Conservation (phyloP, 2,329 filamentous ascomycete genomes). For the Hymenoscyphus scutula region DNA sequence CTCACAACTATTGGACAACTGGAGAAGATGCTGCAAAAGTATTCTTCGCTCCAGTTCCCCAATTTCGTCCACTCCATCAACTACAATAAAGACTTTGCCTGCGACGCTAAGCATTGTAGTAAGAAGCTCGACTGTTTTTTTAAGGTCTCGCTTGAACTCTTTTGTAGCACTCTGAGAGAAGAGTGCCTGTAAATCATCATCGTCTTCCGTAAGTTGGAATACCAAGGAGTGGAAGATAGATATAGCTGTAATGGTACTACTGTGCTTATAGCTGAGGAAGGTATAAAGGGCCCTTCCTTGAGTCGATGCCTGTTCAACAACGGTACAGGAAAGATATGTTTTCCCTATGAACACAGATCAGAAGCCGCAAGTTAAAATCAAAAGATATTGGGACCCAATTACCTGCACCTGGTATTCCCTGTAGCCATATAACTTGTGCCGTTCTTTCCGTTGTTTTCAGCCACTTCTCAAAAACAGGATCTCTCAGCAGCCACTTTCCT, state of each 20-base stretch:
- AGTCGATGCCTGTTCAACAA: background rate
- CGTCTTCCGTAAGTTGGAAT: background rate
- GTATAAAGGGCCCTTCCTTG: background rate
- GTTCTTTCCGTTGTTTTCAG: background rate
- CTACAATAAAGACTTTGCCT: background rate
- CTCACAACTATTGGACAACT: background rate
- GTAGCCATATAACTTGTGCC: background rate
- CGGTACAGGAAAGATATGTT: background rate
- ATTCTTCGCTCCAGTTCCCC: background rate
- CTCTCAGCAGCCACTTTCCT: background rate
- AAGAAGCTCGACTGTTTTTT: background rate
- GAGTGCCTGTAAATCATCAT: background rate
- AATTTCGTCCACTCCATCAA: background rate
- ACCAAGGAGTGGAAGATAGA: background rate
- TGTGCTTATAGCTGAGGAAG: background rate
- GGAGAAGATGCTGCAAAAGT: background rate
- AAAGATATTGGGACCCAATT: background rate
- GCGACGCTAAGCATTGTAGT: background rate
- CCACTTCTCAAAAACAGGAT: background rate
- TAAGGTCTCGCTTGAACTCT: background rate
- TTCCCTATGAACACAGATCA: background rate
- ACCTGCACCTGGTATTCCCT: background rate
- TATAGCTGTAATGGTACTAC: background rate
- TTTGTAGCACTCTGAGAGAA: background rate
- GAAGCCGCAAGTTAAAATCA: background rate